Percentiles rank a stretch among this genome's conserved stretches.
Evolutionary conservation across 176 grass and related monocot species (phyloP).

Genomic region (Oryza rufipogon): DNA sequence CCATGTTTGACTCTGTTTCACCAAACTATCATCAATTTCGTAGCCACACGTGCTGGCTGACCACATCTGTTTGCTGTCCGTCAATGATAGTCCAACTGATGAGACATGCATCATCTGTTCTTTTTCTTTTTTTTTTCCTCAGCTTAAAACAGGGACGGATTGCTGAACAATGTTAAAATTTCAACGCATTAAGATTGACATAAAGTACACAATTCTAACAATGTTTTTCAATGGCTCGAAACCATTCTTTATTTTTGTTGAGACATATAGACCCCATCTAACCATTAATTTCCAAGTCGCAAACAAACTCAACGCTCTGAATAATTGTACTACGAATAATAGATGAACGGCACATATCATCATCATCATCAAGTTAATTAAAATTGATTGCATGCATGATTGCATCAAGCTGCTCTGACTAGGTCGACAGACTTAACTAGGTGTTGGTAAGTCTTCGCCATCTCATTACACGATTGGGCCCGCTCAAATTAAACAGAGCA

Average conservation of each 20-base stretch:
- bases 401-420: slow-evolving; percentile 4
- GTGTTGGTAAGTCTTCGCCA: slow-evolving; percentile 35
- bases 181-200: background rate
- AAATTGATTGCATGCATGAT: background rate
- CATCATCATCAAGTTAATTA: slow-evolving; percentile 6
- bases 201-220: background rate
- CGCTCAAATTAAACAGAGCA: background rate
- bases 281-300: background rate
- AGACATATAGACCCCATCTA: background rate
- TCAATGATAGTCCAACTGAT: slow-evolving; percentile 6
- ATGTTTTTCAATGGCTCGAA: background rate
- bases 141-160: background rate
- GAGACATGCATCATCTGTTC: background rate
- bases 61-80: background rate
- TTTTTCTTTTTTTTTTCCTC: too few relatives aligned
- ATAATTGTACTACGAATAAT: background rate
- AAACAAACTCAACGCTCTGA: background rate
- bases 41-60: background rate
- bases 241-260: background rate
- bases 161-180: background rate
- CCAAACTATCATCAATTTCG: slow-evolving; percentile 11
- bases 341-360: background rate
- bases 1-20: background rate
- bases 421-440: background rate
- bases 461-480: slow-evolving; percentile 21